Conservation (phyloP, 2,329 filamentous ascomycete genomes). For the Stachybotrys chlorohalonatus region DNA sequence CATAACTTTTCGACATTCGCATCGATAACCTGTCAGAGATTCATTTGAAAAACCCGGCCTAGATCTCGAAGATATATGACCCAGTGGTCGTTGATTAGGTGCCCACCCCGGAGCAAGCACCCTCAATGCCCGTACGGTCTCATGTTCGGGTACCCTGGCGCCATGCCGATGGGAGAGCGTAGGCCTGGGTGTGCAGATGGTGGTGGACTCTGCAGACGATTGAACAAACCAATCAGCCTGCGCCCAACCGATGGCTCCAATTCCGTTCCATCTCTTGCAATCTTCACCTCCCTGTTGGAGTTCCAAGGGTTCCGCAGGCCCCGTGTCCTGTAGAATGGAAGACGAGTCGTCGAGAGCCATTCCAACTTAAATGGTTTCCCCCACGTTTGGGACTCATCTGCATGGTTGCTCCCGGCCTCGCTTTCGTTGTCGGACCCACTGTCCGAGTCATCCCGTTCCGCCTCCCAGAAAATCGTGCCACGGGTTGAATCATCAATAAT, state of each 20-base stretch:
- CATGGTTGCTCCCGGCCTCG: slow-evolving; percentile 25
- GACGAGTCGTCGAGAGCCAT: slow-evolving; percentile 74
- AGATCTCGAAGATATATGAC: neutral
- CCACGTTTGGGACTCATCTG: slow-evolving; percentile 57
- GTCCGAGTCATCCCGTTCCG: slow-evolving; percentile 49
- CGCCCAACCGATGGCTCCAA: slow-evolving; percentile 75
- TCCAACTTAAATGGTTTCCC: slow-evolving; percentile 87
- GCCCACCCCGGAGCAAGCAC: neutral
- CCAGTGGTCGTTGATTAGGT: neutral
- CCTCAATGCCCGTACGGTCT: slow-evolving; percentile 22
- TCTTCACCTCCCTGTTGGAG: slow-evolving; percentile 89
- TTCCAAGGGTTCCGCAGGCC: slow-evolving; percentile 92
- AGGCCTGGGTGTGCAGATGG: slow-evolving; percentile 16
- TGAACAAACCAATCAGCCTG: slow-evolving; percentile 71
- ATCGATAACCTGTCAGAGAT: slow-evolving; percentile 3
- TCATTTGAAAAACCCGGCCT: slow-evolving; percentile 5
- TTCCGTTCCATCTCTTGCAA: slow-evolving; percentile 89
- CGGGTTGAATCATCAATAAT: slow-evolving; percentile 89
- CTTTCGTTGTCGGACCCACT: slow-evolving; percentile 36
- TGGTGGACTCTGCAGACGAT: slow-evolving; percentile 38
- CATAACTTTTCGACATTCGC: slow-evolving; percentile 1
- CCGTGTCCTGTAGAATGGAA: slow-evolving; percentile 83
- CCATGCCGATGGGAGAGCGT: slow-evolving; percentile 23
- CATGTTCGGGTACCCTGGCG: slow-evolving; percentile 28
- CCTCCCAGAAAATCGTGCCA: slow-evolving; percentile 97